Conservation (phyloP, 108 stramenopile species). For the Skeletonema potamos region DNA sequence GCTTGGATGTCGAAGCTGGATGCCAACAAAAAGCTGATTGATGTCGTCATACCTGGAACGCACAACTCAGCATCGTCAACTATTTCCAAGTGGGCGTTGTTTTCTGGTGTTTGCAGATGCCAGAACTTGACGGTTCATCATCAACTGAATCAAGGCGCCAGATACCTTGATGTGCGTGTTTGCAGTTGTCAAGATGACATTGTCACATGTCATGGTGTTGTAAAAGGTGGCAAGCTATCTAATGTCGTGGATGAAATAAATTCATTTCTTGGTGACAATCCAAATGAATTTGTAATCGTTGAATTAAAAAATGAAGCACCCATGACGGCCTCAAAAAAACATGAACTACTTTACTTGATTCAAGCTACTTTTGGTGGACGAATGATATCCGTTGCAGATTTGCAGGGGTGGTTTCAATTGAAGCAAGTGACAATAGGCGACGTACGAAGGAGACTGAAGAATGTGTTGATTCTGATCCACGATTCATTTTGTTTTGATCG, state of each 20-base stretch:
- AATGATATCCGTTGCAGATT: constrained; percentile 12
- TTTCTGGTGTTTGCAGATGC: constrained; percentile 55
- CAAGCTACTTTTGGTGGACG: constrained; percentile 5
- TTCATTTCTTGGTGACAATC: constrained; percentile 49
- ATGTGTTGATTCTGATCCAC: constrained; percentile 22
- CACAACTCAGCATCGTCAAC: constrained; percentile 69
- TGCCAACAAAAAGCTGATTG: constrained; percentile 31
- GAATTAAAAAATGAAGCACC: constrained; percentile 23
- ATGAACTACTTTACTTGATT: constrained; percentile 7
- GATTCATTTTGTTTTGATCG: constrained; percentile 21
- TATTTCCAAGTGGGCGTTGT: constrained; percentile 49
- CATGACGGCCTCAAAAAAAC: constrained; percentile 20
- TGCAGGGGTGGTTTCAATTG: constrained; percentile 14
- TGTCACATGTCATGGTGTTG: constrained; percentile 50
- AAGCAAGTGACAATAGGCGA: constrained; percentile 17
- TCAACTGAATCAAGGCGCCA: constrained; percentile 58
- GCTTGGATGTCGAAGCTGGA: constrained; percentile 67
- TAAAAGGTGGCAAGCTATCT: constrained; percentile 47
- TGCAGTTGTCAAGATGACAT: constrained; percentile 32
- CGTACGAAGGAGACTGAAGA: constrained; percentile 7
- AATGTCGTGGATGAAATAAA: constrained; percentile 54
- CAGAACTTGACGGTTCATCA: constrained; percentile 65
- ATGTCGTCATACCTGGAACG: constrained; percentile 61
- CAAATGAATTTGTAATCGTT: constrained; percentile 58
- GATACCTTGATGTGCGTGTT: constrained; percentile 61